These are phyloP conservation scores for Mucor mucedo DNA, from an alignment of 371 early-diverging fungal species.

Conservation along the genomic window DNA sequence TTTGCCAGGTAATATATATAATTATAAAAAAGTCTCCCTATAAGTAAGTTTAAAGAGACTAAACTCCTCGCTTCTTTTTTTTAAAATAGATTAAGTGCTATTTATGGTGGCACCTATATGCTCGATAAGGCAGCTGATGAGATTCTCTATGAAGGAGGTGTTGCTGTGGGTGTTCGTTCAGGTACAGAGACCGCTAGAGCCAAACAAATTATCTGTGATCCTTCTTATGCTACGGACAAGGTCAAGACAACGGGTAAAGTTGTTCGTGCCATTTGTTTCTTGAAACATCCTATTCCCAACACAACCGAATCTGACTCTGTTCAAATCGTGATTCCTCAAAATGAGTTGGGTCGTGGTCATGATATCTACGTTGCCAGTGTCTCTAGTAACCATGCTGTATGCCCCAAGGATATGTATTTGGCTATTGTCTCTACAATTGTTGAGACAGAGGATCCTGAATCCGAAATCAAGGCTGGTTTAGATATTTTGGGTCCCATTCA, in stretches of 20 bases:
- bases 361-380: conserved; percentile 97
- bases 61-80: background rate
- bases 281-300: conserved; percentile 92
- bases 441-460: conserved; percentile 87
- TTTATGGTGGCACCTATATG: conserved; percentile 99
- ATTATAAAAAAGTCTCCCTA: background rate
- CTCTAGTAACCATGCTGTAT: conserved; percentile 88
- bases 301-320: conserved; percentile 87
- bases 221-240: conserved; percentile 87
- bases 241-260: conserved; percentile 83
- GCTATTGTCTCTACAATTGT: conserved; percentile 97
- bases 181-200: conserved; percentile 86
- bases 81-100: conserved; percentile 78
- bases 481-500: conserved; percentile 89
- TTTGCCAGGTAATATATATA: conserved; percentile 22
- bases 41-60: background rate
- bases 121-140: conserved; percentile 92
- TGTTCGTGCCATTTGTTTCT: conserved; percentile 95
- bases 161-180: conserved; percentile 87
- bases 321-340: conserved; percentile 97
- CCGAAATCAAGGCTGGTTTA: conserved; percentile 88
- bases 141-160: conserved; percentile 85
- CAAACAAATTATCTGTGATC: conserved; percentile 93
- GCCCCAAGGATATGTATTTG: conserved; percentile 84
- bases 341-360: conserved; percentile 89